A percentile compares a stretch with the other conserved stretches of the same genome.
Evolutionary conservation across 306 rosid genomes (phyloP).

Genomic region (Lupinus albus): DNA sequence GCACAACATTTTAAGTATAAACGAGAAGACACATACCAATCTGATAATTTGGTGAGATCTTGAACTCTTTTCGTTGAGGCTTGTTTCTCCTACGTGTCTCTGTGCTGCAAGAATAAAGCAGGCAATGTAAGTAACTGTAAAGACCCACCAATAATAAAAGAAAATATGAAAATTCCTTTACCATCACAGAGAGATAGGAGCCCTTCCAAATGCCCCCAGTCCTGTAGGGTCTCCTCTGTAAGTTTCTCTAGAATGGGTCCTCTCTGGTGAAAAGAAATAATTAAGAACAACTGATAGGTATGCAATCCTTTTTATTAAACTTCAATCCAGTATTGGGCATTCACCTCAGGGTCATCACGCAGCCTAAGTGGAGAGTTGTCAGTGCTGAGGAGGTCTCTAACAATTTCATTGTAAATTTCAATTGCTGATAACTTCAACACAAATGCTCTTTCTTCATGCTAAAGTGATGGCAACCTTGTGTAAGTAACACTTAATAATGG

Average conservation of each 20-base stretch:
- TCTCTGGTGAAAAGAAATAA: conserved; percentile 56
- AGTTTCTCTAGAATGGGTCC: conserved; percentile 89
- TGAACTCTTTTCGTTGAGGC: conserved; percentile 88
- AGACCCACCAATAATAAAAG: conserved; percentile 32
- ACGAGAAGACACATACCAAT: conserved; percentile 57
- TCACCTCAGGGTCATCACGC: conserved; percentile 97
- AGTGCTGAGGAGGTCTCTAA: conserved; percentile 89
- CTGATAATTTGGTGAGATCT: conserved; percentile 96
- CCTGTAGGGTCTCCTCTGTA: conserved; percentile 81
- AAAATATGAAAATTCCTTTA: conserved; percentile 46
- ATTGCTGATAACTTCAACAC: conserved; percentile 89
- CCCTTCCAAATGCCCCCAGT: conserved; percentile 87
- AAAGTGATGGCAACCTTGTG: conserved; percentile 37
- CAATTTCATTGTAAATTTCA: conserved; percentile 96
- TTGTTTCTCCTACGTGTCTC: conserved; percentile 96
- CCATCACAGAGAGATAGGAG: conserved; percentile 94
- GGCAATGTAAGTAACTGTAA: conserved; percentile 9
- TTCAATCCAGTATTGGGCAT: conserved; percentile 26
- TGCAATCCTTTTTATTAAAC: conserved; percentile 30
- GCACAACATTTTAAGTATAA: conserved; percentile 24
- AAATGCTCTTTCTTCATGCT: conserved; percentile 98
- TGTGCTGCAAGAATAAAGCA: conserved; percentile 70
- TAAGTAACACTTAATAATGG: conserved; percentile 31
- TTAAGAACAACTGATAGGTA: conserved; percentile 37
- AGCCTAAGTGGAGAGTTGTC: conserved; percentile 85